Percentiles rank a stretch among this genome's conserved stretches.
Conservation (phyloP, 148 eudicot genomes). For the Cornus controversa region DNA sequence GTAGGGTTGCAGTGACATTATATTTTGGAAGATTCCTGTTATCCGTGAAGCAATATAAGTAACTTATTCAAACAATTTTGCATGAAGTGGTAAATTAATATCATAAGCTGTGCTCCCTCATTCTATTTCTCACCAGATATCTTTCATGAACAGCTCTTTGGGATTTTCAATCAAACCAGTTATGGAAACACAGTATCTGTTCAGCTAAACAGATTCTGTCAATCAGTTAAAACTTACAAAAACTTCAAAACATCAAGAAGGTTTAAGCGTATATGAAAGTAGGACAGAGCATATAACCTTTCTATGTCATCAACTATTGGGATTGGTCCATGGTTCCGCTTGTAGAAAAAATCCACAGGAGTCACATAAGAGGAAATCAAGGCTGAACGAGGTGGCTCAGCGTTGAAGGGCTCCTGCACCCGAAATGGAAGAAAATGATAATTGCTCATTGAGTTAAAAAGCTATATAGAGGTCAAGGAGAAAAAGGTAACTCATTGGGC, state of each 20-base stretch:
- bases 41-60: constrained; percentile 16
- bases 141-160: constrained; percentile 72
- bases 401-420: constrained; percentile 90
- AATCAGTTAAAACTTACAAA: constrained; percentile 7
- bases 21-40: constrained; percentile 84
- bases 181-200: constrained; percentile 69
- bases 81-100: constrained; percentile 4
- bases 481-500: neutral
- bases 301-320: constrained; percentile 82
- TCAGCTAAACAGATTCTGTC: constrained; percentile 15
- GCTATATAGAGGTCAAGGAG: neutral
- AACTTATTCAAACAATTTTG: constrained; percentile 9
- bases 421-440: constrained; percentile 9
- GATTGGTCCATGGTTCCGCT: constrained; percentile 95
- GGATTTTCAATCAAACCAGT: constrained; percentile 51
- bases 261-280: neutral
- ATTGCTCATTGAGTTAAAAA: constrained; percentile 1
- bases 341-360: constrained; percentile 89
- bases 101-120: neutral
- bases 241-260: neutral
- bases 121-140: constrained; percentile 55
- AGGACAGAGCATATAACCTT: constrained; percentile 36
- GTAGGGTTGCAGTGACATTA: constrained; percentile 75
- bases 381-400: constrained; percentile 79
- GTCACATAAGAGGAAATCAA: constrained; percentile 86